phyloP scores from a whole-genome alignment of 2,329 filamentous ascomycete genomes.

The Aspergillus caelatus region DNA sequence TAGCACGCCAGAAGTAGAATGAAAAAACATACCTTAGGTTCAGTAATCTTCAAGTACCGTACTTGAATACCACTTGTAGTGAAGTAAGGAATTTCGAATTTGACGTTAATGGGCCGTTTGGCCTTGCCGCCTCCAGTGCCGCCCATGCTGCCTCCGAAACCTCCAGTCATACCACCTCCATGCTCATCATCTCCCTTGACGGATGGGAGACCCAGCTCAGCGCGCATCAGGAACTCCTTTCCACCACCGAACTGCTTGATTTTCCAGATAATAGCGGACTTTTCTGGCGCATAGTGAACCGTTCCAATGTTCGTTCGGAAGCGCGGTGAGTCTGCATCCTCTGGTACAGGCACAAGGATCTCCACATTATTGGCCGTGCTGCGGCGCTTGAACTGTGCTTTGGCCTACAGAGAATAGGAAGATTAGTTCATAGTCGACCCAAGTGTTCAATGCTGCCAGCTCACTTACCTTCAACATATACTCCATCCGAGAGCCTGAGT shows the following conservation, averaged over 20 bases:
- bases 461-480: constrained; percentile 87
- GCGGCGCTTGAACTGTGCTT: constrained; percentile 95
- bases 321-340: constrained; percentile 92
- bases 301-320: constrained; percentile 97
- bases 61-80: constrained; percentile 99
- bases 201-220: constrained; percentile 89
- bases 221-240: constrained; percentile 98
- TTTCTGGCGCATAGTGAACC: constrained; percentile 96
- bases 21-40: constrained; percentile 81
- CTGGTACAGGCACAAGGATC: constrained; percentile 94
- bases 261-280: constrained; percentile 98
- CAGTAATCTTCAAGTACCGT: constrained; percentile 97
- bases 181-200: constrained; percentile 95
- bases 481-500: constrained; percentile 93
- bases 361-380: constrained; percentile 99
- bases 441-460: neutral
- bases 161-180: constrained; percentile 95
- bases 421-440: neutral
- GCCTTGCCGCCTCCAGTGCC: constrained; percentile 83
- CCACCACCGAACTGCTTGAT: constrained; percentile 99
- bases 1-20: neutral
- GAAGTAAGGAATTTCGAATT: constrained; percentile 99
- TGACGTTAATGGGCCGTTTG: constrained; percentile 96
- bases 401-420: constrained; percentile 57
- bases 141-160: constrained; percentile 95